Evolutionary conservation across 2,329 filamentous ascomycete species (phyloP).

Genomic region (Aureobasidium leucospermi): DNA sequence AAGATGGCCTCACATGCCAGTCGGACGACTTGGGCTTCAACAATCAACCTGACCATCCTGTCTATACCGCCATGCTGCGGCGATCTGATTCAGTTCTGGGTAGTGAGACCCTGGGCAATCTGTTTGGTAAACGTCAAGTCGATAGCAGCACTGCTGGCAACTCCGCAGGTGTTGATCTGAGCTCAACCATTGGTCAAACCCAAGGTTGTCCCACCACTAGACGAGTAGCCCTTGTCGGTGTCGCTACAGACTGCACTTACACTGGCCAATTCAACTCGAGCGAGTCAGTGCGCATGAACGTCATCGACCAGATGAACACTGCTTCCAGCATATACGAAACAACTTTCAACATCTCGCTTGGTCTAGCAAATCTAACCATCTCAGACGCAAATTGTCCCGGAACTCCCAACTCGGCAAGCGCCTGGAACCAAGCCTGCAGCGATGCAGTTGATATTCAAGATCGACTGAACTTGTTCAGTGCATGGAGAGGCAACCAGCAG

Average conservation of each 20-base stretch:
- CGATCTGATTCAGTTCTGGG: conserved; percentile 50
- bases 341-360: conserved; percentile 91
- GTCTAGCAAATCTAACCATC: conserved; percentile 77
- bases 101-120: conserved; percentile 52
- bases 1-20: conserved; percentile 47
- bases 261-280: conserved; percentile 61
- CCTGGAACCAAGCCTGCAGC: conserved; percentile 78
- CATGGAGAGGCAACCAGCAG: conserved; percentile 69
- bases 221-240: conserved; percentile 82
- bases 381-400: conserved; percentile 68
- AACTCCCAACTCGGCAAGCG: conserved; percentile 56
- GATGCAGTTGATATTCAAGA: conserved; percentile 57
- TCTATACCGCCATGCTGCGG: conserved; percentile 48
- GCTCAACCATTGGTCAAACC: conserved; percentile 69
- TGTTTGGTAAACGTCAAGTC: conserved; percentile 63
- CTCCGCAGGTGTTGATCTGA: conserved; percentile 71
- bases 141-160: conserved; percentile 67
- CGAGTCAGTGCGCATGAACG: conserved; percentile 59
- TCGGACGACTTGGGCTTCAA: conserved; percentile 79
- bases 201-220: conserved; percentile 82
- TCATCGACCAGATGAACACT: conserved; percentile 76
- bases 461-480: conserved; percentile 79
- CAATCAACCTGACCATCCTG: conserved; percentile 59
- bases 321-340: conserved; percentile 83
- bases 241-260: conserved; percentile 91